Percentiles rank a stretch among this genome's conserved stretches.
Evolutionary conservation across 2,329 filamentous ascomycete genomes (phyloP).

Genomic region (Nemania abortiva): DNA sequence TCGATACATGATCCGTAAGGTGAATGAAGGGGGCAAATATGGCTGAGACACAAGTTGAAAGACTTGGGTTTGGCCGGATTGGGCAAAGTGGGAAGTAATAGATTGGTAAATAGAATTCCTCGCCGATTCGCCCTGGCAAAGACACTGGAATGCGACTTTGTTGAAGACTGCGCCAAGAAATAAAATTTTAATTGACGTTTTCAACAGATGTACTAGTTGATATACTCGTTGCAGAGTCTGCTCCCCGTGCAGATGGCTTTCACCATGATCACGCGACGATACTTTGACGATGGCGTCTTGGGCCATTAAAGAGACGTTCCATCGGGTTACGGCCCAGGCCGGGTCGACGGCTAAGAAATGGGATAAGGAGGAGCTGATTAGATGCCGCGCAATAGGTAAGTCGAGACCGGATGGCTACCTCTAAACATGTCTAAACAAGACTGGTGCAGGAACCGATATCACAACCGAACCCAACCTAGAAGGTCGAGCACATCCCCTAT

Average conservation of each 20-base stretch:
- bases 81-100: constrained; percentile 30
- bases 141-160: constrained; percentile 44
- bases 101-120: constrained; percentile 39
- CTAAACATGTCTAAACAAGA: not conserved
- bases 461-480: constrained; percentile 40
- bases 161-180: constrained; percentile 20
- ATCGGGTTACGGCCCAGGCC: constrained; percentile 40
- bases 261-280: constrained; percentile 16
- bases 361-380: constrained; percentile 47
- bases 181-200: constrained; percentile 36
- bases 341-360: constrained; percentile 48
- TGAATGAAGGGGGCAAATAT: constrained; percentile 3
- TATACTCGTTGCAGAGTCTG: constrained; percentile 12
- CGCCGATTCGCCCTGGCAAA: constrained; percentile 4
- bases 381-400: constrained; percentile 50
- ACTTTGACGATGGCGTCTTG: constrained; percentile 38
- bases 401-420: not conserved
- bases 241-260: not conserved
- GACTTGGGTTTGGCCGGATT: constrained; percentile 28
- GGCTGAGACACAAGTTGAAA: constrained; percentile 31
- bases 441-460: constrained; percentile 43
- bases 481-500: constrained; percentile 51
- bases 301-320: constrained; percentile 26
- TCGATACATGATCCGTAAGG: not conserved
- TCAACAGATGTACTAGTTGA: constrained; percentile 24